A percentile compares a stretch with the other conserved stretches of the same genome.
Evolutionary conservation across 164 flowering plant species (phyloP).

Genomic region (Magnolia officinalis): DNA sequence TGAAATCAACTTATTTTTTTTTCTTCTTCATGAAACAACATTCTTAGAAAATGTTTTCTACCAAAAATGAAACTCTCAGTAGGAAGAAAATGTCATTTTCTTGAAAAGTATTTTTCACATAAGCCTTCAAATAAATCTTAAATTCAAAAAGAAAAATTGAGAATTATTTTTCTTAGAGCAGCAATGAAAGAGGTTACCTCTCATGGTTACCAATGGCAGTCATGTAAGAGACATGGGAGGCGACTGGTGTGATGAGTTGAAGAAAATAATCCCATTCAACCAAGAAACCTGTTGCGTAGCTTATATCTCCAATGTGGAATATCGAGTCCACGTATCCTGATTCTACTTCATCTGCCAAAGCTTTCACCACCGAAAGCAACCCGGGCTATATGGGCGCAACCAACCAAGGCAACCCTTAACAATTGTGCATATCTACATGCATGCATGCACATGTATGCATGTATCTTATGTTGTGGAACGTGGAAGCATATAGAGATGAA

Average conservation of each 20-base stretch:
- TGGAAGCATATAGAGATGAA: too few species aligned
- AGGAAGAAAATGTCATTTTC: too few species aligned
- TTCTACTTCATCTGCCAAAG: conserved; percentile 56
- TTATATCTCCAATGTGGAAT: conserved; percentile 92
- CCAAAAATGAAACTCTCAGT: too few species aligned
- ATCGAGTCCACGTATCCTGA: conserved; percentile 59
- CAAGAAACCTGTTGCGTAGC: conserved; percentile 91
- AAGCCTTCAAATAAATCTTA: too few species aligned
- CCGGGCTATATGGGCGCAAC: conserved; percentile 51
- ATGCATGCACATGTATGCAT: neutral
- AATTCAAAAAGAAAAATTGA: too few species aligned
- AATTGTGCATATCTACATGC: neutral
- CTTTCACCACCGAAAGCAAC: conserved; percentile 55
- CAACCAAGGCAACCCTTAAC: neutral
- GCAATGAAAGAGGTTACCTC: conserved; percentile 32
- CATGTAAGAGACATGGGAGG: conserved; percentile 82
- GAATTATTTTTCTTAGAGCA: neutral
- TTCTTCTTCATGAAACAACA: too few species aligned
- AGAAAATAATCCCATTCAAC: conserved; percentile 97
- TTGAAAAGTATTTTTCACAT: too few species aligned
- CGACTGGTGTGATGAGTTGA: conserved; percentile 56
- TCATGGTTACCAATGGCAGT: conserved; percentile 96
- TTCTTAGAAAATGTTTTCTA: too few species aligned
- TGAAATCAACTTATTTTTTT: too few species aligned
- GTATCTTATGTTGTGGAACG: too few species aligned